Evolutionary conservation across 352 stramenopile genomes (phyloP), one percentile per base, ranked within the genome.

Genomic region (Blastocystis hominis): DNA sequence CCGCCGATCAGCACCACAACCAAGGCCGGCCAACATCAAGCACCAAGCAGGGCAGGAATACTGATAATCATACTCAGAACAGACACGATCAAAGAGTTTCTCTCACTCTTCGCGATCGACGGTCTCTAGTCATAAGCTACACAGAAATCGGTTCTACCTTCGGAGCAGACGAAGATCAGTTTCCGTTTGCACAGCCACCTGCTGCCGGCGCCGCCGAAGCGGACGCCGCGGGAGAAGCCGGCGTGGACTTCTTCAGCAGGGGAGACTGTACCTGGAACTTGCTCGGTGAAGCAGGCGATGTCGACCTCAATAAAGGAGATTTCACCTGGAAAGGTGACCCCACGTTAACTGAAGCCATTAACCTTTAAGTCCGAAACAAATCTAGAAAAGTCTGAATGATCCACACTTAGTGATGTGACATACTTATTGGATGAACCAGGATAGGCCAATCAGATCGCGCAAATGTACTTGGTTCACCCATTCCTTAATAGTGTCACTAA

Each of bases 11-110:
- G 3, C 40, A 50, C 15, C 15, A 86, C 44, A 17, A 86, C 20
- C 4, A 86, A 34, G 76, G 76, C 76, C 36, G 76, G 76, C 76
- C 76, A 86, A 86, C 76, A 86, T 86, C 76, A 86, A 42, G 76
- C 76, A 77, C 76, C 76, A 76, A 86, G 78, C 38, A 86, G 34
- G 2, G 76, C 76, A 2, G 76, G 76, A 77, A 86, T 86, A 86
- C 54, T 75, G 3, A 86, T n/a, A 38, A 59, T 17, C 20, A 86
- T 17, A 20, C 46, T 75, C 4, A 86, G 76, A 62, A 86, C 61
- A 10, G 76, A 86, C 17, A 86, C 76, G 40, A 86, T 86, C 59
- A 86, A 38, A n/a, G 76, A 86, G 47, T 76, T 76, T 62, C 59
- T 86, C 63, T 86, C 76, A 24, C 44, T 66, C 44, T 76, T 76